phyloP scores from a whole-genome alignment of 2,329 filamentous ascomycete genomes.

The Tolypocladium guangdongense region DNA sequence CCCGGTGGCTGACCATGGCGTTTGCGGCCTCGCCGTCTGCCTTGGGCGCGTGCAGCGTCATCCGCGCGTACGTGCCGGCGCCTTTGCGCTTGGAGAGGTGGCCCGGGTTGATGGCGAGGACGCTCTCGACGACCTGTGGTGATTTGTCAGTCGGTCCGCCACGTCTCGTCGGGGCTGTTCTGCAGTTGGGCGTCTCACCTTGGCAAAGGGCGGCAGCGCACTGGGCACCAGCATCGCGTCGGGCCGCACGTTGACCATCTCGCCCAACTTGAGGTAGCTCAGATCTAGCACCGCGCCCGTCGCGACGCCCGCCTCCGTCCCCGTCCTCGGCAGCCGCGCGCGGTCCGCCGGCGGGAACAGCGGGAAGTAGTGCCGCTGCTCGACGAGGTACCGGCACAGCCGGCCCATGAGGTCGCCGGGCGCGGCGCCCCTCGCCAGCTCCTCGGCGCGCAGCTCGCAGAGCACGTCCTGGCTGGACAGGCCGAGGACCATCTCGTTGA shows the following conservation, averaged over 20 bases:
- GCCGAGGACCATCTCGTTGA: slow-evolving; percentile 80
- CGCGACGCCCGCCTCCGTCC: slow-evolving; percentile 45
- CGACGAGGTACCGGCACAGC: slow-evolving; percentile 67
- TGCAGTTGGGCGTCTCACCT: slow-evolving; percentile 41
- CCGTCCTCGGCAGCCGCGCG: slow-evolving; percentile 53
- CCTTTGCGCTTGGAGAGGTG: slow-evolving; percentile 74
- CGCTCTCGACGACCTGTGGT: slow-evolving; percentile 73
- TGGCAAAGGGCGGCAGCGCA: slow-evolving; percentile 74
- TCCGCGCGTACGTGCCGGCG: slow-evolving; percentile 73
- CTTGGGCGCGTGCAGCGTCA: slow-evolving; percentile 60
- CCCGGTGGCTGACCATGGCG: slow-evolving; percentile 56
- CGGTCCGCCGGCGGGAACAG: slow-evolving; percentile 73
- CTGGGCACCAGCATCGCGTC: slow-evolving; percentile 81
- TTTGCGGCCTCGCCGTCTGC: slow-evolving; percentile 46
- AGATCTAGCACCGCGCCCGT: slow-evolving; percentile 74
- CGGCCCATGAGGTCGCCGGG: slow-evolving; percentile 52
- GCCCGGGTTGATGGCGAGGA: slow-evolving; percentile 84
- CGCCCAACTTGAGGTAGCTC: slow-evolving; percentile 76
- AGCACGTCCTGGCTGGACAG: slow-evolving; percentile 77
- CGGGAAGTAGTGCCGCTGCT: slow-evolving; percentile 86
- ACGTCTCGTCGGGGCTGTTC: neutral
- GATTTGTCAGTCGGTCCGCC: slow-evolving; percentile 5
- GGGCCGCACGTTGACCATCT: slow-evolving; percentile 77
- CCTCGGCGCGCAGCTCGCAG: slow-evolving; percentile 68
- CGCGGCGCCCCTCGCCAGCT: slow-evolving; percentile 30